Base-by-base conservation (phyloP, 2,329 filamentous ascomycete species). In the Trichoderma oligosporum region DNA sequence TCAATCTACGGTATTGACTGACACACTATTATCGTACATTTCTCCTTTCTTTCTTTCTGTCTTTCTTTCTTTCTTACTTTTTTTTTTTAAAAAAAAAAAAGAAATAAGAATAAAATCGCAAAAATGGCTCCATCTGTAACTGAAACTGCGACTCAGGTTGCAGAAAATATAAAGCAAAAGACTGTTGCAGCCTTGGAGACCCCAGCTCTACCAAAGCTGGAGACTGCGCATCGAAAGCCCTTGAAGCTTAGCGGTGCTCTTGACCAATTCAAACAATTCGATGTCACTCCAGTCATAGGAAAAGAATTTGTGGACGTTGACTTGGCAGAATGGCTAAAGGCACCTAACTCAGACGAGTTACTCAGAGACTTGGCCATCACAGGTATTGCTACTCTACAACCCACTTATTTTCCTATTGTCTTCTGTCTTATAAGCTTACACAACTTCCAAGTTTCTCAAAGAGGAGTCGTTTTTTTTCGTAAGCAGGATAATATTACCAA, bases 331-430 rank as follows among this genome's bases (percentile, higher is more conserved):
- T 54, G 74, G 27, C 61, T 74, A 36, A 62, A 65, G 55, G 70
- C 73, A 41, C 61, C 73, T 39, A 63, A 66, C 57, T 70, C 73
- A 33, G 79, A 83, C 38, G 71, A 75, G 16, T 70, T 79, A 48
- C 72, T 84, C 31, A 76, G 75, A 16, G 81, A 83, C 61, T 70
- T 84, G 16, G 81, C 80, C 18, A 76, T 80, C 54, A 81, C 78
- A 2, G 76, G 54, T 57, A 41, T 20, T 31, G 8, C n/a, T 35
- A 18, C 27, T 31, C 27, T n/a, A 24, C 8, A 12, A 14, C 24
- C 12, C 12, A 6, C 20, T 16, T 11, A 4, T 2, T 8, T 4
- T 2, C 14, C 3, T 16, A 16, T 20, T 2, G 7, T 18, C 18
- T 4, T 16, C 3, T 2, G 4, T 4, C 5, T 4, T 6, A 9